Evolutionary conservation across 441 rosid species (phyloP).

Genomic region (Gossypium schwendimanii): DNA sequence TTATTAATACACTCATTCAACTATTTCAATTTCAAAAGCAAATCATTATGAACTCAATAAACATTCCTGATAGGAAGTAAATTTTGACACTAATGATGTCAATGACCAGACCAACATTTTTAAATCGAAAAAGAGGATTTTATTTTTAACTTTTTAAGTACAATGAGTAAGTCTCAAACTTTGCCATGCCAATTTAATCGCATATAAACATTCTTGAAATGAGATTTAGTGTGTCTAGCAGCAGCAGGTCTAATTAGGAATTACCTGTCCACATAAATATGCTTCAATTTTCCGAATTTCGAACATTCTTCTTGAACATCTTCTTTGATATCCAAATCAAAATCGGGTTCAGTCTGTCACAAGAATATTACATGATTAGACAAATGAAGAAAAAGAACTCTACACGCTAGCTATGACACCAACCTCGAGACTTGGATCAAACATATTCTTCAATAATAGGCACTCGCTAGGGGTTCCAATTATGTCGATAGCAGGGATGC

Average conservation of each 20-base stretch:
- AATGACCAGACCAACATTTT: too few relatives aligned
- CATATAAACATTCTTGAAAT: not conserved
- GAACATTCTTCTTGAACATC: slow-evolving; percentile 81
- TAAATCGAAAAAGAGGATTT: too few relatives aligned
- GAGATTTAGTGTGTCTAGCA: not conserved
- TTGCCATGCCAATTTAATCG: not conserved
- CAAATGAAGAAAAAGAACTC: not conserved
- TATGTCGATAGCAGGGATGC: slow-evolving; percentile 44
- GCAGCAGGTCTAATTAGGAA: not conserved
- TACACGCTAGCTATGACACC: not conserved
- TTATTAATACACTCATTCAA: too few relatives aligned
- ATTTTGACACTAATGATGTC: too few relatives aligned
- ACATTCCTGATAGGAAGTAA: too few relatives aligned
- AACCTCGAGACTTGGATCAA: slow-evolving; percentile 84
- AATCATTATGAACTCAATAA: too few relatives aligned
- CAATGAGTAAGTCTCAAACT: too few relatives aligned
- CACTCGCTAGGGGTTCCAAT: slow-evolving; percentile 83
- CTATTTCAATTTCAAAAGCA: too few relatives aligned
- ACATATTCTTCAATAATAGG: slow-evolving; percentile 85
- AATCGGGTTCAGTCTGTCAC: slow-evolving; percentile 71
- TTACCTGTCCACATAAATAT: slow-evolving; percentile 84
- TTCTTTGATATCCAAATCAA: slow-evolving; percentile 84
- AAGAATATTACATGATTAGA: not conserved
- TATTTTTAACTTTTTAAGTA: too few relatives aligned
- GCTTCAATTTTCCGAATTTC: slow-evolving; percentile 66